Base-by-base conservation (phyloP, 441 rosid genomes). In the Rhodomyrtus psidioides region DNA sequence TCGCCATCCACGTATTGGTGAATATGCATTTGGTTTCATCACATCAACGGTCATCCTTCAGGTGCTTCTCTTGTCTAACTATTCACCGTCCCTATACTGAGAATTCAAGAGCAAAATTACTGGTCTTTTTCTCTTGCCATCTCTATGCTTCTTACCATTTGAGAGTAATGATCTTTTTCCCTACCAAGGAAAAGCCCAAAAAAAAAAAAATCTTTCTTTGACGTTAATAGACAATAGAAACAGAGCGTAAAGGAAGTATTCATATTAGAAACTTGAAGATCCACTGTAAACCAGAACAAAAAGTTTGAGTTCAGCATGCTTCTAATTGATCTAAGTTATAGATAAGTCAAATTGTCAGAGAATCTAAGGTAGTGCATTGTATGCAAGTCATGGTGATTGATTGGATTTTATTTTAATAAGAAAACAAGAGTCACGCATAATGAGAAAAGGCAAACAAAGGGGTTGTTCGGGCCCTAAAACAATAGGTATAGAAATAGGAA, bases 1-100 rank as follows among this genome's bases (percentile, higher is more conserved):
- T 57, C 89, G 95, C 42, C 99, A 97, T 88, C 99, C 99, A 82
- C 98, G 98, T 82, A 85, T 94, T 87, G 99, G 98, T 51, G 99
- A 96, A 94, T 96, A 95, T 85, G 99, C 98, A 26, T 96, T 96
- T 91, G 98, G 99, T 82, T 95, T 96, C 84, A 96, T 96, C 87
- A 95, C 98, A 87, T 96, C 98, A 24, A 92, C 99, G 16, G 94
- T 95, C 75, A 87, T 90, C 87, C 98, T 95, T 87, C 98, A 97
- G 97, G 99, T 95, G 88, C 49, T 34, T 74, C 21, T 83, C 42
- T 57, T 81, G 12, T 59, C 7, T 81, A 46, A 3, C 17, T 39
- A 23, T 84, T 89, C 79, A 70, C 9, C n/a, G 39, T 70, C 79
- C 15, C 15, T 70, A 19, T 70, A 21, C 49, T 34, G 49, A 70